Percentiles rank a stretch among this genome's conserved stretches.
These are phyloP conservation scores for Tuber magnatum DNA, from an alignment of 495 filamentous ascomycete genomes.

Conservation along the genomic window DNA sequence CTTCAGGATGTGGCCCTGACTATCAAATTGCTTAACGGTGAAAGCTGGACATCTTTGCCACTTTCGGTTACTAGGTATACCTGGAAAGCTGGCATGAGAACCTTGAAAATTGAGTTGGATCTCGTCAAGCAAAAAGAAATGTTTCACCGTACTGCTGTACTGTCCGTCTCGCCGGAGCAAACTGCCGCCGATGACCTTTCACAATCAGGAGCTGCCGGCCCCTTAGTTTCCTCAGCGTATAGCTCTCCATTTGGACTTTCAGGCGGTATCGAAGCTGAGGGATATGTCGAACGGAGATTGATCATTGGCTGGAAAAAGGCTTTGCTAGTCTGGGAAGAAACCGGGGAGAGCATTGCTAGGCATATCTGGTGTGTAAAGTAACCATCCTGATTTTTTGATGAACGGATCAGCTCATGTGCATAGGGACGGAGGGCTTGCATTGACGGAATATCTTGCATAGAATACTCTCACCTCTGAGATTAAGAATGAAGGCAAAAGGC, in stretches of 20 bases:
- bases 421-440: slow-evolving; percentile 64
- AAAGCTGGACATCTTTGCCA: slow-evolving; percentile 43
- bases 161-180: slow-evolving; percentile 15
- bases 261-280: slow-evolving; percentile 44
- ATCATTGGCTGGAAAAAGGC: slow-evolving; percentile 23
- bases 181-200: slow-evolving; percentile 24
- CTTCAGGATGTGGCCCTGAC: slow-evolving; percentile 54
- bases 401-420: slow-evolving; percentile 5
- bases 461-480: slow-evolving; percentile 10
- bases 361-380: slow-evolving; percentile 70
- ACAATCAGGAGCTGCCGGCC: background rate
- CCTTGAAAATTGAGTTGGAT: slow-evolving; percentile 43
- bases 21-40: slow-evolving; percentile 45
- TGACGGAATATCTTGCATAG: slow-evolving; percentile 46
- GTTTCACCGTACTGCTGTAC: background rate
- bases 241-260: slow-evolving; percentile 48
- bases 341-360: slow-evolving; percentile 87
- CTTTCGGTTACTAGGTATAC: slow-evolving; percentile 45
- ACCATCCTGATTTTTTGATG: background rate
- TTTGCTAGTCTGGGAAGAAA: slow-evolving; percentile 70
- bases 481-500: slow-evolving; percentile 6
- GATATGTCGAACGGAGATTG: slow-evolving; percentile 52
- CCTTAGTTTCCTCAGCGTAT: slow-evolving; percentile 50
- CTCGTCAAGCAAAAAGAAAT: background rate
- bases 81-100: slow-evolving; percentile 54